Percentiles rank a stretch among this genome's conserved stretches.
phyloP scores from a whole-genome alignment of 2,329 filamentous ascomycete genomes.

The Pestalotiopsis sp. region DNA sequence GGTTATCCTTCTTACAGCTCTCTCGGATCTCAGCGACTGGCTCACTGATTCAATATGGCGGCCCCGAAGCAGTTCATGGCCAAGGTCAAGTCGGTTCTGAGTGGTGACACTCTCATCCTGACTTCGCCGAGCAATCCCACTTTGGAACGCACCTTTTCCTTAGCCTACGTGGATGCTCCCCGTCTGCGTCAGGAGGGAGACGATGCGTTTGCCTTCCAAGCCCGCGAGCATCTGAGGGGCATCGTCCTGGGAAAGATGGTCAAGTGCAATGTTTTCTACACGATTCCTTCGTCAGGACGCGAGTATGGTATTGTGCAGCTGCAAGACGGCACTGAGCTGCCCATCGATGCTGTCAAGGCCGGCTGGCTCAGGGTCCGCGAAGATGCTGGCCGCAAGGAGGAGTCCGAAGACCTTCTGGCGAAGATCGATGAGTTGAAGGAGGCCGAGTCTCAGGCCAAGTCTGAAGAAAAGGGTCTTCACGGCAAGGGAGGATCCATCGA shows the following conservation, averaged over 20 bases:
- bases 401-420: slow-evolving; percentile 71
- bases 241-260: slow-evolving; percentile 83
- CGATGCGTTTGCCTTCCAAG: slow-evolving; percentile 90
- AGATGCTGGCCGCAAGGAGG: slow-evolving; percentile 89
- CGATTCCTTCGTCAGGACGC: slow-evolving; percentile 78
- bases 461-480: slow-evolving; percentile 82
- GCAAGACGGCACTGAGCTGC: slow-evolving; percentile 73
- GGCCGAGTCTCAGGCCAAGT: slow-evolving; percentile 76
- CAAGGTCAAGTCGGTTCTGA: slow-evolving; percentile 90
- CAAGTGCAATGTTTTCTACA: slow-evolving; percentile 83
- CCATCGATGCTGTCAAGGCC: slow-evolving; percentile 80
- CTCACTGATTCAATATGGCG: slow-evolving; percentile 23
- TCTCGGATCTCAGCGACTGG: neutral
- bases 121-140: slow-evolving; percentile 78
- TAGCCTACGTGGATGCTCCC: slow-evolving; percentile 90
- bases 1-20: neutral
- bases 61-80: slow-evolving; percentile 56
- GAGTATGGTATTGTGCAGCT: slow-evolving; percentile 85
- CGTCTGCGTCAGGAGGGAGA: slow-evolving; percentile 86
- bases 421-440: slow-evolving; percentile 76
- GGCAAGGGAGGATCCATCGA: slow-evolving; percentile 67
- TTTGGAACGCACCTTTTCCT: slow-evolving; percentile 81
- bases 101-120: slow-evolving; percentile 88
- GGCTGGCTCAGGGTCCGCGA: slow-evolving; percentile 94
- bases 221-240: slow-evolving; percentile 86